Evolutionary conservation across 768 basidiomycete genomes (phyloP), one percentile per base, ranked within the genome.

Genomic region (Boletus sensibilis): DNA sequence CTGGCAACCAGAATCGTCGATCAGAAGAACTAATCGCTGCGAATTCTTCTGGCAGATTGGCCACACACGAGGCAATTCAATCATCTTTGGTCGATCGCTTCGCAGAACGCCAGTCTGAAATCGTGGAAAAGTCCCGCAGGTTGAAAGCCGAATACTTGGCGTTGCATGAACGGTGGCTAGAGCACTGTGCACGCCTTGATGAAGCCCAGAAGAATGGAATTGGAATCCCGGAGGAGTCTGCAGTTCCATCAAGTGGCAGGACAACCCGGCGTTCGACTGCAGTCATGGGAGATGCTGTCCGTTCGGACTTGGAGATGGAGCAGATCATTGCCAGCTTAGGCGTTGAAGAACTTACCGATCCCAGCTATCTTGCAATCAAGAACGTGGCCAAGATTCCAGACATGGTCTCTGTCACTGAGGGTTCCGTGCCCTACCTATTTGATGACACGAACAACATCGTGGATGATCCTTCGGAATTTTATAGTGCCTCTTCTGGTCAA

Each of bases 301-400:
- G 93, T 5, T 94, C 94, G 18, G 95, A 98, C 72, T 80, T 96
- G 54, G 96, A 98, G 76, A 94, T 97, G 85, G 92, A 97, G 66
- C 93, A 94, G 73, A 94, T 98, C 67, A 90, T 98, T 55, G 92
- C 92, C n/a, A 92, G 88, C 65, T 76, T 97, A 39, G 94, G 92
- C 25, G 90, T 88, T 62, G 93, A 96, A 60, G 94, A 96, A 57
- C 84, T 92, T 31, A 91, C 88, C n/a, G 94, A 98, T 72, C 92
- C 95, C 0, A 89, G 84, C 60, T 84, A 90, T 58, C 84, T 97
- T n/a, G 90, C 93, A 5, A 76, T 85, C 52, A 81, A 84, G 59
- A 97, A 97, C 59, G 81, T 92, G 34, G 95, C 95, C 18, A 82
- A 75, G 48, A 88, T 97, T 34, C 95, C 95, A 1, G 94, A 98